phyloP scores from a whole-genome alignment of 2,329 filamentous ascomycete species.

The Alternaria tenuissima region DNA sequence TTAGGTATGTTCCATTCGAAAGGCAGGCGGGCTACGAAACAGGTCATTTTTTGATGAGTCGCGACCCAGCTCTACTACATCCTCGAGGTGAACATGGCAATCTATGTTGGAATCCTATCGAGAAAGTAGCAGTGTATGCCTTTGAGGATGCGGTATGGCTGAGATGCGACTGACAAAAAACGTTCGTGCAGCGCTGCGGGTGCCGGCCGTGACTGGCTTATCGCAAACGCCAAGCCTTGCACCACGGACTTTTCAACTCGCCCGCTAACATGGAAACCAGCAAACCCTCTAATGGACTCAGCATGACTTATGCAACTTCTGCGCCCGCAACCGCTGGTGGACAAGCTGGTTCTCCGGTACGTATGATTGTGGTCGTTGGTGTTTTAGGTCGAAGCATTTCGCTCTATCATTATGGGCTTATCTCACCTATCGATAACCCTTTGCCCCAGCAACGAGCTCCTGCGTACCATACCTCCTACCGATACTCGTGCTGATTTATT shows the following conservation, averaged over 20 bases:
- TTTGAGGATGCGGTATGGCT: neutral
- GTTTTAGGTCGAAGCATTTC: slow-evolving; percentile 49
- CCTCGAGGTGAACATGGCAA: neutral
- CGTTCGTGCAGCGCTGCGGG: neutral
- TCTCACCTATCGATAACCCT: neutral
- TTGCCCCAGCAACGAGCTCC: neutral
- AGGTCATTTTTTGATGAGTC: neutral
- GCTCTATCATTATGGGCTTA: slow-evolving; percentile 6
- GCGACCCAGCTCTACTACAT: neutral
- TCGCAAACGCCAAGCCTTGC: slow-evolving; percentile 18
- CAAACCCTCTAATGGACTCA: slow-evolving; percentile 58
- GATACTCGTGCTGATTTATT: slow-evolving; percentile 21
- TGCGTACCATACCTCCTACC: neutral
- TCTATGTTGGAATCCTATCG: neutral
- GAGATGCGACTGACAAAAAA: neutral
- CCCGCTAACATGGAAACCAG: slow-evolving; percentile 38
- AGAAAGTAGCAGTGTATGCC: neutral
- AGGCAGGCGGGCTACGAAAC: neutral
- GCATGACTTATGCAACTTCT: slow-evolving; percentile 69
- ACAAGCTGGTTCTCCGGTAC: slow-evolving; percentile 67
- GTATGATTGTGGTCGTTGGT: slow-evolving; percentile 39
- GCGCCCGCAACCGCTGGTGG: slow-evolving; percentile 72
- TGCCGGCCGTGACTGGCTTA: slow-evolving; percentile 26
- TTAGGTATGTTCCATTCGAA: slow-evolving; percentile 37
- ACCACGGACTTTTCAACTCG: slow-evolving; percentile 29